Evolutionary conservation across 2,329 filamentous ascomycete species (phyloP).

Genomic region (Drechslera avenae): DNA sequence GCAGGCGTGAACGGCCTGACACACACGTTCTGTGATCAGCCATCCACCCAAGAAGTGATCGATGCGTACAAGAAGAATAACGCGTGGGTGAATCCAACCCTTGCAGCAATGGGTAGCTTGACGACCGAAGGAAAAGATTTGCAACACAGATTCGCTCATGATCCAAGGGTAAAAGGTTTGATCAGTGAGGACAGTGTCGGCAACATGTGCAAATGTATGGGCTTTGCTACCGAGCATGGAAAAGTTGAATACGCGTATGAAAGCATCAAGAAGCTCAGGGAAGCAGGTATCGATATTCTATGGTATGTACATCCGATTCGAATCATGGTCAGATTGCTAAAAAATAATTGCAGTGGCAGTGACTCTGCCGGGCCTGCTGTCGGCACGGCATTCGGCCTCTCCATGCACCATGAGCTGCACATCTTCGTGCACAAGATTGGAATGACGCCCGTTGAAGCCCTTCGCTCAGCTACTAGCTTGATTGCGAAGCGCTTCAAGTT

Average conservation of each 20-base stretch:
- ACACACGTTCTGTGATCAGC: constrained; percentile 51
- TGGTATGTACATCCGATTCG: constrained; percentile 31
- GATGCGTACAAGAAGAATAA: constrained; percentile 51
- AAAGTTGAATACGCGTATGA: constrained; percentile 52
- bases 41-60: constrained; percentile 47
- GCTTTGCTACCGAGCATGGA: constrained; percentile 36
- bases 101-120: constrained; percentile 48
- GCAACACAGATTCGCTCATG: constrained; percentile 50
- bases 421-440: constrained; percentile 51
- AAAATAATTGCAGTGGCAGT: constrained; percentile 41
- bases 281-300: constrained; percentile 50
- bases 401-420: constrained; percentile 51
- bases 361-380: constrained; percentile 52
- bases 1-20: constrained; percentile 53
- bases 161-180: constrained; percentile 42
- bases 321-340: constrained; percentile 6
- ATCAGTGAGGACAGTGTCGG: constrained; percentile 43
- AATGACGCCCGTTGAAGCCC: constrained; percentile 51
- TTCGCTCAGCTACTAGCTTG: constrained; percentile 50
- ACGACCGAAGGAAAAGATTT: constrained; percentile 49
- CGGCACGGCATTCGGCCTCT: constrained; percentile 53
- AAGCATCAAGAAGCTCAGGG: constrained; percentile 47
- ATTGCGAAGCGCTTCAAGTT: constrained; percentile 50
- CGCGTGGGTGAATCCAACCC: constrained; percentile 53
- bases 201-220: constrained; percentile 51